phyloP scores from a whole-genome alignment of 345 rosid genomes.

The Raphanus sativus region DNA sequence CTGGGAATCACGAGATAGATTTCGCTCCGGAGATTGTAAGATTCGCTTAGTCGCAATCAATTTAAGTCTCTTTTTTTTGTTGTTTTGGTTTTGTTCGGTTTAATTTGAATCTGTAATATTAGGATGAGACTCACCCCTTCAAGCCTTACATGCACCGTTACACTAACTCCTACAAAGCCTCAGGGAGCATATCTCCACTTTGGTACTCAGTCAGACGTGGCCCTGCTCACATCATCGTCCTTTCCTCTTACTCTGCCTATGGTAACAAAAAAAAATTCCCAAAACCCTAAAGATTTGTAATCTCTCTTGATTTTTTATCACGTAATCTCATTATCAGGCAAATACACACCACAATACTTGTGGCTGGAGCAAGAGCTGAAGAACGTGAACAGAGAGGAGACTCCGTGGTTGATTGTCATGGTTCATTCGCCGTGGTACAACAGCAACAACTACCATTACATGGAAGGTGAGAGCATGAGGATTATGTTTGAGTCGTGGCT shows the following conservation, averaged over 20 bases:
- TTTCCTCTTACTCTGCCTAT: constrained; percentile 52
- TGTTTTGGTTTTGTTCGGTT: not conserved
- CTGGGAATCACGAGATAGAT: constrained; percentile 53
- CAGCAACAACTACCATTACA: constrained; percentile 40
- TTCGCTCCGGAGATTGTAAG: constrained; percentile 44
- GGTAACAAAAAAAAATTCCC: constrained; percentile 29
- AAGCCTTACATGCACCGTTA: constrained; percentile 44
- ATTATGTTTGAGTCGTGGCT: constrained; percentile 46
- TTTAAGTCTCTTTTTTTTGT: not conserved
- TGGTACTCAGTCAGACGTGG: constrained; percentile 56
- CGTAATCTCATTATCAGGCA: constrained; percentile 1
- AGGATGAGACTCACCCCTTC: constrained; percentile 43
- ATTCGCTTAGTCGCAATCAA: not conserved
- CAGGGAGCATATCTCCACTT: constrained; percentile 46
- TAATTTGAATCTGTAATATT: not conserved
- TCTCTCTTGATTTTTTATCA: not conserved
- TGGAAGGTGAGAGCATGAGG: constrained; percentile 64
- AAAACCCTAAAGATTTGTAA: not conserved
- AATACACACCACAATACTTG: constrained; percentile 46
- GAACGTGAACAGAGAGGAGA: constrained; percentile 42
- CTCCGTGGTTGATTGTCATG: constrained; percentile 41
- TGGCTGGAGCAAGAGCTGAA: constrained; percentile 39
- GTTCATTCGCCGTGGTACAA: constrained; percentile 43
- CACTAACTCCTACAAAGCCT: constrained; percentile 41
- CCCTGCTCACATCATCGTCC: constrained; percentile 47